A percentile compares a stretch with the other conserved stretches of the same genome.
phyloP scores from a whole-genome alignment of 352 stramenopile genomes.

The Plasmopara halstedii region DNA sequence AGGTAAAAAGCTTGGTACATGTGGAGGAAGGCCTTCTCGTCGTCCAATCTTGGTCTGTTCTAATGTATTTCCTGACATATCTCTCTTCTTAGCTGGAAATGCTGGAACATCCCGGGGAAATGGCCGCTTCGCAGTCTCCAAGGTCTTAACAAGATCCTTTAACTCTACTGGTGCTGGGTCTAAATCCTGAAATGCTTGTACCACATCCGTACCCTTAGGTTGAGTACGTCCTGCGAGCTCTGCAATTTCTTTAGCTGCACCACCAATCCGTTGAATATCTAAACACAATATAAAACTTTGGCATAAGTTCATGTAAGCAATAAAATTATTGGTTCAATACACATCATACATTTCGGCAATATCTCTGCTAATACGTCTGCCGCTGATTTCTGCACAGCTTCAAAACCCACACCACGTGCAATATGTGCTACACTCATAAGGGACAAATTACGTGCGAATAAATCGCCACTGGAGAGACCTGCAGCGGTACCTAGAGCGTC shows the following conservation, averaged over 20 bases:
- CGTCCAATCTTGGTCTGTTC: conserved; percentile 52
- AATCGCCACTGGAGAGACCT: conserved; percentile 25
- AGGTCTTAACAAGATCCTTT: conserved; percentile 39
- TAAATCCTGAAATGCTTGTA: conserved; percentile 40
- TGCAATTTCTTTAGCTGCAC: conserved; percentile 38
- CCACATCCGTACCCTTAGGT: conserved; percentile 37
- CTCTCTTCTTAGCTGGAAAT: conserved; percentile 46
- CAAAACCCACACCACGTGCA: conserved; percentile 41
- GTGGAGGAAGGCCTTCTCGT: conserved; percentile 35
- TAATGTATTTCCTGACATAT: conserved; percentile 35
- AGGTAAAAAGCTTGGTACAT: conserved; percentile 45
- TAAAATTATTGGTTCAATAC: not conserved
- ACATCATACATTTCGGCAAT: conserved; percentile 24
- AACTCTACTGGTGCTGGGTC: conserved; percentile 35
- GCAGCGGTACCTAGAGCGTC: conserved; percentile 13
- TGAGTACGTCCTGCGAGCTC: conserved; percentile 48
- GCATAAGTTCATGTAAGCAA: no score
- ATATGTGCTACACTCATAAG: conserved; percentile 47
- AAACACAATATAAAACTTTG: conserved; percentile 1
- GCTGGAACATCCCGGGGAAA: conserved; percentile 46
- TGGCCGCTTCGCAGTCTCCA: conserved; percentile 43
- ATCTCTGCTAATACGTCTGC: conserved; percentile 44
- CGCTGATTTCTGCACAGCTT: conserved; percentile 42
- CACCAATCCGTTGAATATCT: conserved; percentile 52
- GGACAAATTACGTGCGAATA: conserved; percentile 42